Evolutionary conservation across 305 asterid species (phyloP), one percentile per base, ranked within the genome.

Genomic region (Solanum hybrid): DNA sequence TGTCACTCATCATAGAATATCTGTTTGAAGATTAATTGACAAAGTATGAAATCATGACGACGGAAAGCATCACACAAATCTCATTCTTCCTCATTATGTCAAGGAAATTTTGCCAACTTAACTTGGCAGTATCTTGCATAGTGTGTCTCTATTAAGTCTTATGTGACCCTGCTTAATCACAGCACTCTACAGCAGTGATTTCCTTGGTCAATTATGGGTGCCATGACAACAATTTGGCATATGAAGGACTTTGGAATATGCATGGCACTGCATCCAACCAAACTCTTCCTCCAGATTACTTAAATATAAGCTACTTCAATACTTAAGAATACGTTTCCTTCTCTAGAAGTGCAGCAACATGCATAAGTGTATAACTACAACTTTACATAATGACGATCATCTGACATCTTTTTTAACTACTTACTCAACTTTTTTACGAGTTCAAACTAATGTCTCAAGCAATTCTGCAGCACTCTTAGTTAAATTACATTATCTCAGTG

Each of bases 261-360:
- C 15, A 83, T 83, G 88, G 37, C 75, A 45, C 73, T 27, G 75
- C 39, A 10, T 83, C 88, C 72, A 20, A 83, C 73, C 72, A 27
- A 81, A 81, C 27, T 83, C 75, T 45, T 83, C 73, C 73, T 17
- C 88, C 75, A 83, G 88, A 83, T 83, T 83, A 45, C 88, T 45
- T 83, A 31, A 15, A 83, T 32, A 45, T 24, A 45, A 45, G 75
- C 17, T 83, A 83, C 72, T 51, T 45, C 88, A 27, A 41, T 15
- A 57, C 38, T 45, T 83, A 0, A 45, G 4, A 72, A 83, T 5
- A 31, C 6, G 0, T 27, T 29, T 29, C 72, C 73, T 29, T 51
- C 38, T 10, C 15, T 33, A 45, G 0, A 39, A 41, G 27, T 27
- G 75, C 88, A 17, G 37, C 20, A 24, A 29, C 38, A 45, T 83